phyloP scores from a whole-genome alignment of 768 basidiomycete species.

The Lentinus tigrinus region DNA sequence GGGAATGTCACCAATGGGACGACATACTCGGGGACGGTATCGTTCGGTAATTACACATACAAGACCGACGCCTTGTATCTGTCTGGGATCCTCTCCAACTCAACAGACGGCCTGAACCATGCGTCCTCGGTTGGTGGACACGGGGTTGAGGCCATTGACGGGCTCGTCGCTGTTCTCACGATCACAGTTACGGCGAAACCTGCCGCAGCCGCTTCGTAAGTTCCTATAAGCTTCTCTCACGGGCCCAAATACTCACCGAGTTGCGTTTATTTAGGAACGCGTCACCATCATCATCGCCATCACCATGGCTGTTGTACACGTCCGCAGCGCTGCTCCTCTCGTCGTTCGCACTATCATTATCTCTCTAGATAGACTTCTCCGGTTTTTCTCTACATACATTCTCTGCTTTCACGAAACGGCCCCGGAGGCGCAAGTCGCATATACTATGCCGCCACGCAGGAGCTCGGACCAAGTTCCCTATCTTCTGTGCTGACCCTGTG shows the following conservation, averaged over 20 bases:
- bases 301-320: neutral
- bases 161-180: constrained; percentile 75
- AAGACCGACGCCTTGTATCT: constrained; percentile 66
- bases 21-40: constrained; percentile 62
- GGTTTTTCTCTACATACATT: neutral
- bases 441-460: neutral
- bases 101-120: constrained; percentile 72
- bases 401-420: neutral
- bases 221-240: constrained; percentile 13
- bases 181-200: constrained; percentile 58
- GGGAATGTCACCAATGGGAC: constrained; percentile 51
- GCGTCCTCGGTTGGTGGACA: constrained; percentile 49
- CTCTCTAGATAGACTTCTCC: constrained; percentile 6
- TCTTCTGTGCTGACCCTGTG: neutral
- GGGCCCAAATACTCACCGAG: neutral
- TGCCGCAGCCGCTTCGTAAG: constrained; percentile 8
- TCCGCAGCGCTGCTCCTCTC: neutral
- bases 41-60: constrained; percentile 70
- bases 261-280: neutral
- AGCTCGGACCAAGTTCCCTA: neutral
- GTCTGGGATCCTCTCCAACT: constrained; percentile 67
- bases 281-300: neutral
- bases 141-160: constrained; percentile 70
- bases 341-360: constrained; percentile 15
- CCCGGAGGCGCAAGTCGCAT: neutral